Evolutionary conservation across 148 eudicot genomes (phyloP).

Genomic region (Limonium bicolor): DNA sequence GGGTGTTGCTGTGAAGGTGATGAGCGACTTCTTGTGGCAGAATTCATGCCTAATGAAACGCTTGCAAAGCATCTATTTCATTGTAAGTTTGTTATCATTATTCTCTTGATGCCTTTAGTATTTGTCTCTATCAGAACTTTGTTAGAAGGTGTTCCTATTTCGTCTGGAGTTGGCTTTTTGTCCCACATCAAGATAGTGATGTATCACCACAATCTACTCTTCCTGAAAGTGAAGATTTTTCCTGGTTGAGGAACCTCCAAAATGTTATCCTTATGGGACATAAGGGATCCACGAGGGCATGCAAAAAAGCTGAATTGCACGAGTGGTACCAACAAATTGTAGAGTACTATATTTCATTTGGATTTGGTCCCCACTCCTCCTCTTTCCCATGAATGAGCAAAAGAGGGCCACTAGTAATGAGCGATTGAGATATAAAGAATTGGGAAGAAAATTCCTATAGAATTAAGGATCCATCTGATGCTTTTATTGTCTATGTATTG

Average conservation of each 20-base stretch:
- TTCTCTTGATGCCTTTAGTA: neutral
- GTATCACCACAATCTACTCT: neutral
- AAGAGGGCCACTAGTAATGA: too few species aligned
- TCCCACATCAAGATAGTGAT: neutral
- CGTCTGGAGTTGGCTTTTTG: neutral
- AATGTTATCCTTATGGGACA: too few species aligned
- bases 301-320: too few species aligned
- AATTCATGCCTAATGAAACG: slow-evolving; percentile 12
- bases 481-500: too few species aligned
- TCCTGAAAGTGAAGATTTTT: neutral
- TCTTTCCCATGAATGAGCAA: too few species aligned
- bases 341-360: too few species aligned
- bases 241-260: neutral
- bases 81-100: slow-evolving; percentile 5
- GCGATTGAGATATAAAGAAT: too few species aligned
- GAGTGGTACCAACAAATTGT: too few species aligned
- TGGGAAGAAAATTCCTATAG: too few species aligned
- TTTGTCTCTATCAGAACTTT: neutral
- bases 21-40: slow-evolving; percentile 10
- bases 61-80: slow-evolving; percentile 10
- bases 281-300: too few species aligned
- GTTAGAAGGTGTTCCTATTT: neutral
- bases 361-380: too few species aligned
- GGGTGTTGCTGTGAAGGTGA: slow-evolving; percentile 10
- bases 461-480: too few species aligned